A percentile compares a stretch with the other conserved stretches of the same genome.
Conservation (phyloP, 192 early-diverging fungal species). For the Obelidium mucronatum region DNA sequence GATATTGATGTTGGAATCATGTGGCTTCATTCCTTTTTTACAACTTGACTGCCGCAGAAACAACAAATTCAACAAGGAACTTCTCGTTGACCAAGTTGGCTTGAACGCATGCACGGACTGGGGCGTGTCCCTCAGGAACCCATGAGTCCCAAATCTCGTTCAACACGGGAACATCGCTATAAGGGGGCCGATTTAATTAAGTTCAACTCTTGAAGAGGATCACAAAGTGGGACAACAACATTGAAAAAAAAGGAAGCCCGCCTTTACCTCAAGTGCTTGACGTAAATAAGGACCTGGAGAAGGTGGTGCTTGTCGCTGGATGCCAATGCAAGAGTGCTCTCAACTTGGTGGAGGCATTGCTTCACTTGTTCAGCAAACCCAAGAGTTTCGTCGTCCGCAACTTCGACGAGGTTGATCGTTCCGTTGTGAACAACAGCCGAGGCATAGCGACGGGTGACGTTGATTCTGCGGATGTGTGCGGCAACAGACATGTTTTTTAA, state of each 20-base stretch:
- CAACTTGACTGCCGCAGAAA: slow-evolving; percentile 10
- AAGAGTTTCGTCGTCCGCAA: slow-evolving; percentile 17
- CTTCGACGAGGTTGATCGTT: slow-evolving; percentile 27
- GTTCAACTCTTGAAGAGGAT: background rate
- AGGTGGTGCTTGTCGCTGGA: background rate
- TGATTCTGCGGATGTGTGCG: background rate
- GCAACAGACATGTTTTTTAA: background rate
- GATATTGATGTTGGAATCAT: background rate
- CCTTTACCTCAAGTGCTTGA: slow-evolving; percentile 17
- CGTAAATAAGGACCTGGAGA: slow-evolving; percentile 21
- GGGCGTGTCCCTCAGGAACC: slow-evolving; percentile 17
- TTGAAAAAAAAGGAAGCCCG: background rate
- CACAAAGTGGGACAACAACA: background rate
- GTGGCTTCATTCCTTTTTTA: background rate
- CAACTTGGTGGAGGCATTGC: slow-evolving; percentile 21
- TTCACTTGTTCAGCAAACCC: background rate
- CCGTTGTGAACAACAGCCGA: slow-evolving; percentile 24
- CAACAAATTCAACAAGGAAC: slow-evolving; percentile 27
- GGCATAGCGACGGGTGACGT: background rate
- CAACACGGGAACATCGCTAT: slow-evolving; percentile 22
- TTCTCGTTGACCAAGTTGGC: slow-evolving; percentile 16
- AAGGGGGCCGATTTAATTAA: too few species aligned
- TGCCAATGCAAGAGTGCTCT: background rate
- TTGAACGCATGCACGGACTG: slow-evolving; percentile 23
- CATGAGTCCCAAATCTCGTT: slow-evolving; percentile 28